A percentile compares a stretch with the other conserved stretches of the same genome.
Conservation (phyloP, 495 filamentous ascomycete genomes). For the Neurospora africana region DNA sequence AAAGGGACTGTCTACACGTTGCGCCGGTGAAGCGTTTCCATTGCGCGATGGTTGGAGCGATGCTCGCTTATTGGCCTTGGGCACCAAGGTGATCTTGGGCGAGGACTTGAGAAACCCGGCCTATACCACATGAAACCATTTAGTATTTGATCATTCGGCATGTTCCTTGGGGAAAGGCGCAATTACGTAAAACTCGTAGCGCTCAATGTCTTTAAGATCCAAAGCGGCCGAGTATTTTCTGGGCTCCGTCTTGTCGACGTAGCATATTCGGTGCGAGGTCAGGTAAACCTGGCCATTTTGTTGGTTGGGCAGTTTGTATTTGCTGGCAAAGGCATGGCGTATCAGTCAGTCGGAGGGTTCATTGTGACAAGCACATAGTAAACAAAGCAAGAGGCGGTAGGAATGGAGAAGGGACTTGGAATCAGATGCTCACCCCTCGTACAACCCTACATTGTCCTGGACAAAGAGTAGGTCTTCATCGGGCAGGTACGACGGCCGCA, state of each 20-base stretch:
- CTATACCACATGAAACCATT: conserved; percentile 27
- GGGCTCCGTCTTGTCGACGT: conserved; percentile 83
- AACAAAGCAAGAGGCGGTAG: background rate
- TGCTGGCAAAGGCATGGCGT: conserved; percentile 41
- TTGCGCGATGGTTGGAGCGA: conserved; percentile 35
- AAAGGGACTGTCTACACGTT: conserved; percentile 38
- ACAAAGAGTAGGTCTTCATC: conserved; percentile 91
- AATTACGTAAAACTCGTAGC: conserved; percentile 77
- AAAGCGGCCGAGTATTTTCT: conserved; percentile 76
- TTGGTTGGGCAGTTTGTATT: conserved; percentile 87
- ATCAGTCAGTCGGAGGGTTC: conserved; percentile 6
- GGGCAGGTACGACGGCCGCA: conserved; percentile 79
- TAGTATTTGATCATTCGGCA: background rate
- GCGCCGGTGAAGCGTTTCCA: conserved; percentile 37
- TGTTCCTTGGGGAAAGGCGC: background rate
- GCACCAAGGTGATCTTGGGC: conserved; percentile 78
- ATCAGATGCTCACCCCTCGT: conserved; percentile 69
- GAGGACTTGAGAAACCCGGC: conserved; percentile 94
- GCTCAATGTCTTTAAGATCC: conserved; percentile 82
- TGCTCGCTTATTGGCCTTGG: conserved; percentile 56
- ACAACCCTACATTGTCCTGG: conserved; percentile 91
- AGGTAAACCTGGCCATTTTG: conserved; percentile 95
- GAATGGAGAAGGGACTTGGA: background rate
- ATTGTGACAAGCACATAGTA: background rate
- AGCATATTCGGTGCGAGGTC: conserved; percentile 89